Base-by-base conservation (phyloP, 345 rosid species). In the Boechera divaricarpa region DNA sequence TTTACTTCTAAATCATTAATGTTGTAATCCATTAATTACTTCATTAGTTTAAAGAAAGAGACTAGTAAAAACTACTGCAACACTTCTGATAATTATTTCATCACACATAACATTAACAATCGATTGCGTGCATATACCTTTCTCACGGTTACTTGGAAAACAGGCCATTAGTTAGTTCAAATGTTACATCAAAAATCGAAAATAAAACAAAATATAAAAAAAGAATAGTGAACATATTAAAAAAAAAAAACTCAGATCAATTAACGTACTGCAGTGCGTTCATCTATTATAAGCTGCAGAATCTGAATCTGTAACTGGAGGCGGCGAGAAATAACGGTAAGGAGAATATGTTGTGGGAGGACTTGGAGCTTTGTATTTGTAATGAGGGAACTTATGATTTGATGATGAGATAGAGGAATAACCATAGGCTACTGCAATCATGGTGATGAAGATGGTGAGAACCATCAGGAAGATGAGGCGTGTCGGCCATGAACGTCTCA, bases 291-390 rank as follows among this genome's bases (percentile, higher is more conserved):
- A 69, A n/a, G 65, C 10, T 9, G 69, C 56, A 32, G 54, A 76
- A 31, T 76, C 58, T 10, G 75, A 76, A 69, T 31, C 59, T 7
- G 28, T 42, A 9, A 70, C 35, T 3, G 74, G 78, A 66, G 75
- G 57, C 10, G 82, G 82, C 4, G 79, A 79, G 82, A 79, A 79
- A 16, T 79, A 79, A 36, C 74, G 78, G 58, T 78, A 79, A 74
- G 82, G 82, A 63, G 79, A 74, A 74, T 69, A 79, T 6, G 78
- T 78, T 0, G 70, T 67, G 0, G 82, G 78, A 66, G 82, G 82
- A 52, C 24, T 15, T n/a, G 78, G 82, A 3, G 82, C 69, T 72
- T 78, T 78, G 64, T 73, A 78, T 18, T 78, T 78, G 78, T 78
- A 78, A 69, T 79, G 79, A 42, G 82, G 82, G 38, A 79, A 79